Conservation (phyloP, 495 filamentous ascomycete species). For the Penicillium roqueforti region DNA sequence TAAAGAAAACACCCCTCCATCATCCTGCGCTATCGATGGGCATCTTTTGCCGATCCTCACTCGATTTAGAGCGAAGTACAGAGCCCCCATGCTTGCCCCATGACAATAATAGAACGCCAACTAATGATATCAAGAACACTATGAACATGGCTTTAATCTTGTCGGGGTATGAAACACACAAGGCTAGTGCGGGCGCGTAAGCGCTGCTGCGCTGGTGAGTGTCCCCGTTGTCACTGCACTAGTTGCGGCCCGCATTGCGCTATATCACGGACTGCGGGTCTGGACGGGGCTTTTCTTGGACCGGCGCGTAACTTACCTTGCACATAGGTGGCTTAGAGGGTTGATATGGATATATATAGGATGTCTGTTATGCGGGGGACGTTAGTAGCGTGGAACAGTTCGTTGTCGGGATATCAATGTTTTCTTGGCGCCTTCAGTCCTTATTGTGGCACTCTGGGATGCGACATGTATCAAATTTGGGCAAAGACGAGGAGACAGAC, state of each 20-base stretch:
- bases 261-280: constrained; percentile 4
- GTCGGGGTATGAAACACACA: constrained; percentile 10
- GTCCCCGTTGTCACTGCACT: constrained; percentile 5
- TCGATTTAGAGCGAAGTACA: background rate
- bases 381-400: background rate
- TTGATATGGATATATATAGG: background rate
- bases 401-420: background rate
- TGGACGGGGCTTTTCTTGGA: background rate
- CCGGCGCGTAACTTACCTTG: background rate
- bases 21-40: background rate
- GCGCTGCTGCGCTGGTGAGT: constrained; percentile 8
- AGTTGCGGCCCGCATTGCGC: constrained; percentile 12
- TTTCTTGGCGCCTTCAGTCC: background rate
- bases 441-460: background rate
- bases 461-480: background rate
- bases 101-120: background rate
- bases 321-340: background rate
- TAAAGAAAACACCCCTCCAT: constrained; percentile 2
- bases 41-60: background rate
- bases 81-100: background rate
- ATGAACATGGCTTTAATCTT: background rate
- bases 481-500: background rate
- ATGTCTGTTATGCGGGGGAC: background rate
- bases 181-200: constrained; percentile 11
- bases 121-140: constrained; percentile 2